A percentile compares a stretch with the other conserved stretches of the same genome.
phyloP scores from a whole-genome alignment of 1,284 basidiomycete genomes.

The Melampsora americana region DNA sequence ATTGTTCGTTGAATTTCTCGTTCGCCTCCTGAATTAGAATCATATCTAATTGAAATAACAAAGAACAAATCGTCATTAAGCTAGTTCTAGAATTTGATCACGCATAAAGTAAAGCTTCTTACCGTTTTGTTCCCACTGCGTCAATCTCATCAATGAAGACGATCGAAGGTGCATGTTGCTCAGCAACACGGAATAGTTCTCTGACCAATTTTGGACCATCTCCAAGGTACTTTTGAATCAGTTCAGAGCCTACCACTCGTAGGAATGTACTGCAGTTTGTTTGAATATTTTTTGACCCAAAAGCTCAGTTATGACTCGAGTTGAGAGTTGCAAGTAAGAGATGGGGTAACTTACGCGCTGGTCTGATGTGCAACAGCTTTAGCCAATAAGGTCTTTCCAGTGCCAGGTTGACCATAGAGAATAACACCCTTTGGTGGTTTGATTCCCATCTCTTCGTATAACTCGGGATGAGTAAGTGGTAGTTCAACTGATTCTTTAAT shows the following conservation, averaged over 20 bases:
- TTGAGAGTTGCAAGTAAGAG: not conserved
- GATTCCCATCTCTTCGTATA: conserved; percentile 99
- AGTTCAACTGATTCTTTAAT: conserved; percentile 91
- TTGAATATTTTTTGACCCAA: not conserved
- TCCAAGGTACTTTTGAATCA: conserved; percentile 98
- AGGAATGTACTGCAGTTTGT: conserved; percentile 82
- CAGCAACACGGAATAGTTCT: conserved; percentile 57
- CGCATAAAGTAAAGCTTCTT: conserved; percentile 66
- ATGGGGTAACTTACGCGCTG: conserved; percentile 36
- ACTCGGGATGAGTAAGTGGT: conserved; percentile 93
- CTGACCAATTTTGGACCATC: conserved; percentile 65
- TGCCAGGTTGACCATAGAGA: conserved; percentile 96
- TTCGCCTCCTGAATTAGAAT: conserved; percentile 57
- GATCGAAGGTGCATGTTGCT: conserved; percentile 57
- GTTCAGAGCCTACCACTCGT: conserved; percentile 93
- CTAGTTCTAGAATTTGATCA: not conserved
- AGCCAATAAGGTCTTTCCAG: conserved; percentile 94
- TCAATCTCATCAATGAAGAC: conserved; percentile 59
- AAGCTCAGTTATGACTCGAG: not conserved
- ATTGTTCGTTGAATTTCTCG: conserved; percentile 57
- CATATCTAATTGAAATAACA: conserved; percentile 51
- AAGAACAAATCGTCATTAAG: not conserved
- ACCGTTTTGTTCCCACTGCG: conserved; percentile 57
- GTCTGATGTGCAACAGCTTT: conserved; percentile 99
- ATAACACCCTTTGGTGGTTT: conserved; percentile 98